Conservation (phyloP, 2,329 filamentous ascomycete species). For the Tetracladium maxilliforme region DNA sequence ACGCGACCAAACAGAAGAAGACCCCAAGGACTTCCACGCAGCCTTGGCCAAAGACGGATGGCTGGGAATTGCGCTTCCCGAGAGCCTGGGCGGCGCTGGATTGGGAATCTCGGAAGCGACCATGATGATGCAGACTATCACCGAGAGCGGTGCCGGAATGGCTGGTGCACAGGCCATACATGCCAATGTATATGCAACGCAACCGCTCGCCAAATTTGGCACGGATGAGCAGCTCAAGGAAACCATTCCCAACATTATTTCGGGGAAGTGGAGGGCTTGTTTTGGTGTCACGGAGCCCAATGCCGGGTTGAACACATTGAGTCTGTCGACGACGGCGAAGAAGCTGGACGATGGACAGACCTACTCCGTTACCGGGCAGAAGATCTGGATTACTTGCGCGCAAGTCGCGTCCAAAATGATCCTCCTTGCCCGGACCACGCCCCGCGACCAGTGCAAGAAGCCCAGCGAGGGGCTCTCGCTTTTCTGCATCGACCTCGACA, state of each 20-base stretch:
- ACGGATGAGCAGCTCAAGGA: slow-evolving; percentile 44
- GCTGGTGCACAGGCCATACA: slow-evolving; percentile 50
- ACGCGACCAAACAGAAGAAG: slow-evolving; percentile 52
- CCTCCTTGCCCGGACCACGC: slow-evolving; percentile 61
- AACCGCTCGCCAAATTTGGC: slow-evolving; percentile 60
- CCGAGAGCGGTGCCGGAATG: slow-evolving; percentile 67
- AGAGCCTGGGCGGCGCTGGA: slow-evolving; percentile 58
- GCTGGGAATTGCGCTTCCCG: slow-evolving; percentile 68
- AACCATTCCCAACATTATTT: slow-evolving; percentile 57
- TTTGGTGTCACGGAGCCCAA: slow-evolving; percentile 81
- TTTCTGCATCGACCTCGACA: slow-evolving; percentile 68
- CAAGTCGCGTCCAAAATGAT: slow-evolving; percentile 78
- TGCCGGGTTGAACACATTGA: slow-evolving; percentile 63
- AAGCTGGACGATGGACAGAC: slow-evolving; percentile 33
- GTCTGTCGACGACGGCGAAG: slow-evolving; percentile 49
- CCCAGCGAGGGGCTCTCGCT: slow-evolving; percentile 64
- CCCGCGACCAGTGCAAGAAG: slow-evolving; percentile 50
- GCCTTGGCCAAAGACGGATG: slow-evolving; percentile 63
- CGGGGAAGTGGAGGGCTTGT: slow-evolving; percentile 56
- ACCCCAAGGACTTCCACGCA: slow-evolving; percentile 64
- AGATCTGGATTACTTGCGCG: slow-evolving; percentile 81
- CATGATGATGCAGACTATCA: slow-evolving; percentile 77
- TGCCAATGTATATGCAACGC: slow-evolving; percentile 57
- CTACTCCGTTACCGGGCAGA: slow-evolving; percentile 62
- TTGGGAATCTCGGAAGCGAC: slow-evolving; percentile 70